Percentiles rank a stretch among this genome's conserved stretches.
Conservation (phyloP, 345 rosid species). For the Aquilaria malaccensis region DNA sequence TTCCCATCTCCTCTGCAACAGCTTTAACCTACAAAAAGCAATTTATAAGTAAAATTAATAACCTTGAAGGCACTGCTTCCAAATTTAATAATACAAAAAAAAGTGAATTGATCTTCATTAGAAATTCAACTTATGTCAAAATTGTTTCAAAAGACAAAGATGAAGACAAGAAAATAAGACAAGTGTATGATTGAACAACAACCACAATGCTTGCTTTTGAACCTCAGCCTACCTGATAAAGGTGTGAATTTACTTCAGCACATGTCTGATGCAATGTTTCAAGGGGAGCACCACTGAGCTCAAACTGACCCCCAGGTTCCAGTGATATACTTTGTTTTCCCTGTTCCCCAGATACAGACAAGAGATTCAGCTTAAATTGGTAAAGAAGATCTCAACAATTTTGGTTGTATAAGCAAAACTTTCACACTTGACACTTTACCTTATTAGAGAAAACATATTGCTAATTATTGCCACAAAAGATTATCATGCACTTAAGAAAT, state of each 20-base stretch:
- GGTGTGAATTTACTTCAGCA: conserved; percentile 99
- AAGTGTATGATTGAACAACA: neutral
- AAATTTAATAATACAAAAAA: neutral
- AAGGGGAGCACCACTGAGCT: conserved; percentile 99
- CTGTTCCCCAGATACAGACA: conserved; percentile 34
- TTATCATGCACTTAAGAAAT: too few species aligned
- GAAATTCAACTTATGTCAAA: neutral
- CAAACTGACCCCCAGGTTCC: conserved; percentile 99
- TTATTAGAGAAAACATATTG: conserved; percentile 2
- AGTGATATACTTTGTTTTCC: conserved; percentile 97
- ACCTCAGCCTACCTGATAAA: conserved; percentile 70
- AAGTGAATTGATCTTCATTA: neutral
- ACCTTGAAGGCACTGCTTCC: neutral
- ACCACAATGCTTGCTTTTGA: neutral
- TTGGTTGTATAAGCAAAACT: neutral
- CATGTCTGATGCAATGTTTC: conserved; percentile 99
- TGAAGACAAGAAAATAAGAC: neutral
- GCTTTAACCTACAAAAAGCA: conserved; percentile 72
- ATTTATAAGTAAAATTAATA: too few species aligned
- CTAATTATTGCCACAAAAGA: neutral
- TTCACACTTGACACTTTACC: neutral
- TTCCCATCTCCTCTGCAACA: conserved; percentile 98
- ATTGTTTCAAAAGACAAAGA: neutral
- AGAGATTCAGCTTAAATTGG: conserved; percentile 1
- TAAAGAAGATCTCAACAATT: neutral